Percentiles rank a stretch among this genome's conserved stretches.
These are phyloP conservation scores for Suhomyces sp. DNA, from an alignment of 805 yeast species.

Conservation along the genomic window DNA sequence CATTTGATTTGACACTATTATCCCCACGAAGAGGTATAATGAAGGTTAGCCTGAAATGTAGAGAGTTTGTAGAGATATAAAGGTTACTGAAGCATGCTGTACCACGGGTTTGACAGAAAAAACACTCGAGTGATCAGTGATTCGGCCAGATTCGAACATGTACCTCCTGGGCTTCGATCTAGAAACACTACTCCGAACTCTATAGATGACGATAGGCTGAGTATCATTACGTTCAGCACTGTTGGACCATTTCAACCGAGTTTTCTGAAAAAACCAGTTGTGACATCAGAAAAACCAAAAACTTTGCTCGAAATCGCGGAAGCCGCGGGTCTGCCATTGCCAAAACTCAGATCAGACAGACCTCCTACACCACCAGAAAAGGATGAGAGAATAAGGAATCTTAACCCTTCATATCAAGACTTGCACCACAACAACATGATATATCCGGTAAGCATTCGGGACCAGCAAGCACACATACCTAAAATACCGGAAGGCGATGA, in stretches of 20 bases:
- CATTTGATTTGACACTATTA: background rate
- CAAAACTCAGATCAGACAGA: slow-evolving; percentile 3
- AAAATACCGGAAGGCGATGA: slow-evolving; percentile 14
- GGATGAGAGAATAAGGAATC: slow-evolving; percentile 3
- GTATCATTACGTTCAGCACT: slow-evolving; percentile 9
- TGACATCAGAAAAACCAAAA: background rate
- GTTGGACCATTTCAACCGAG: background rate
- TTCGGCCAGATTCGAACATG: slow-evolving; percentile 31
- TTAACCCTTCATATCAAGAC: slow-evolving; percentile 2
- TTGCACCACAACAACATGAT: slow-evolving; percentile 2
- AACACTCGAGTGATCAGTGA: slow-evolving; percentile 27
- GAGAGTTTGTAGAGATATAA: background rate
- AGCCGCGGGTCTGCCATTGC: background rate
- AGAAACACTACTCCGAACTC: slow-evolving; percentile 31
- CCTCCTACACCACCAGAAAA: slow-evolving; percentile 11
- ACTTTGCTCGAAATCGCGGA: slow-evolving; percentile 8
- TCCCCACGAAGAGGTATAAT: background rate
- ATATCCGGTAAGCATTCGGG: slow-evolving; percentile 5
- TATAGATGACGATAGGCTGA: slow-evolving; percentile 9
- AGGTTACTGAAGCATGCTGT: background rate
- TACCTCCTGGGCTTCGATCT: slow-evolving; percentile 25
- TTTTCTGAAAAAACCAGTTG: background rate
- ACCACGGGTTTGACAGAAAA: background rate
- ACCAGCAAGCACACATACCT: slow-evolving; percentile 4
- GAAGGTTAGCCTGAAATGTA: background rate